Conservation (phyloP, 257 asterid genomes). For the Nicotiana tabacum region DNA sequence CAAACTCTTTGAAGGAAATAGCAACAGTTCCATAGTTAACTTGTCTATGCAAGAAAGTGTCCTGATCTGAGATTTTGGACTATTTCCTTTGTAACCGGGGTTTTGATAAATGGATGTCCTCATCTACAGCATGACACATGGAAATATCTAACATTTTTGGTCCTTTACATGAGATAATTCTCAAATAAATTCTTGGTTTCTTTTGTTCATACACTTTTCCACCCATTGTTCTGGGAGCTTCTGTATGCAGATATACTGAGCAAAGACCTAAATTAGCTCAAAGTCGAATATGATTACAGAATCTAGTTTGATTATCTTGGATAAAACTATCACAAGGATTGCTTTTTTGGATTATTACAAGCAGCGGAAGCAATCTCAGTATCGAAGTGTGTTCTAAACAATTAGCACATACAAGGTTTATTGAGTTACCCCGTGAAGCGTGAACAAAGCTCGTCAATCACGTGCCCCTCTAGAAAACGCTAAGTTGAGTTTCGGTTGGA, state of each 20-base stretch:
- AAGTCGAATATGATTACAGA: neutral
- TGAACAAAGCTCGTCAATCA: too few relatives aligned
- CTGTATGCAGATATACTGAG: neutral
- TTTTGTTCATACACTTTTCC: neutral
- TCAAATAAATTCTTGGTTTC: neutral
- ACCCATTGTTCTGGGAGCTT: neutral
- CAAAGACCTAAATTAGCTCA: neutral
- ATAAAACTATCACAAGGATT: too few relatives aligned
- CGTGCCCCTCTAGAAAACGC: too few relatives aligned
- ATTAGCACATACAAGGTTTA: too few relatives aligned
- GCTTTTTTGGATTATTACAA: too few relatives aligned
- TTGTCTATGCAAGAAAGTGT: neutral
- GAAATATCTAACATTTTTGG: neutral
- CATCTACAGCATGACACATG: neutral
- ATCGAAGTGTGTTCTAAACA: too few relatives aligned
- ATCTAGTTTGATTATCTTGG: neutral
- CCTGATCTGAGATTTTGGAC: neutral
- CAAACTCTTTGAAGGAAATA: neutral
- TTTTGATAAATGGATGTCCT: neutral
- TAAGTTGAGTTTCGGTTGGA: conserved; percentile 9
- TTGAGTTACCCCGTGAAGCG: too few relatives aligned
- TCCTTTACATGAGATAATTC: neutral
- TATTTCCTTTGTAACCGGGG: neutral
- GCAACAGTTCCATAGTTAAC: neutral
- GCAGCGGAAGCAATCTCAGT: too few relatives aligned